Evolutionary conservation across 2,329 filamentous ascomycete genomes (phyloP).

Genomic region (Phaeosphaeriaceae sp.): DNA sequence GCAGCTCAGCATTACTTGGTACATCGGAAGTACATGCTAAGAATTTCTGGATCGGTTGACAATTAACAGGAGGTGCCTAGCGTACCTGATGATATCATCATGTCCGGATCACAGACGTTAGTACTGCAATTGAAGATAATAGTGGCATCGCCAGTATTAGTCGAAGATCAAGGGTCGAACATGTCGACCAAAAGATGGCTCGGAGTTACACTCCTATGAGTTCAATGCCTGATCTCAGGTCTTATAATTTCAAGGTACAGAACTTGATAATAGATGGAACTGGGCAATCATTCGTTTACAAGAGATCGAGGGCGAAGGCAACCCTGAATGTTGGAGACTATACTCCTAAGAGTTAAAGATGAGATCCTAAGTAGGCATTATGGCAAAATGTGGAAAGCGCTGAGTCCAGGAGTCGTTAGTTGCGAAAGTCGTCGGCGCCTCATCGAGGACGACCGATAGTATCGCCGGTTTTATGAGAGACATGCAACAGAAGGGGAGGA

Average conservation of each 20-base stretch:
- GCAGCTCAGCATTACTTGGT: not conserved
- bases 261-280: too few species aligned
- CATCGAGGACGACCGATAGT: slow-evolving; percentile 9
- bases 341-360: too few species aligned
- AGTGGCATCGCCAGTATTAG: slow-evolving; percentile 1
- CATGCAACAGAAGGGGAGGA: not conserved
- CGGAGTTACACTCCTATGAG: slow-evolving; percentile 1
- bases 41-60: not conserved
- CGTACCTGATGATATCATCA: not conserved
- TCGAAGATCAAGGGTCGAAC: not conserved
- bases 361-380: too few species aligned
- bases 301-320: not conserved
- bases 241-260: not conserved
- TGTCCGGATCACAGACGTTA: not conserved
- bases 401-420: not conserved
- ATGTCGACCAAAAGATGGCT: not conserved
- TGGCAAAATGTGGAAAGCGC: too few species aligned
- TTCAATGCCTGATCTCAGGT: not conserved
- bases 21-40: too few species aligned
- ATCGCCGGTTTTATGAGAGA: not conserved
- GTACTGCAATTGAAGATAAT: not conserved
- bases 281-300: not conserved
- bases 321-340: too few species aligned
- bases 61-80: not conserved
- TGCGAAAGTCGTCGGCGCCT: slow-evolving; percentile 1